These are phyloP conservation scores for Starmera quercuum DNA, from an alignment of 805 yeast genomes.

Conservation along the genomic window DNA sequence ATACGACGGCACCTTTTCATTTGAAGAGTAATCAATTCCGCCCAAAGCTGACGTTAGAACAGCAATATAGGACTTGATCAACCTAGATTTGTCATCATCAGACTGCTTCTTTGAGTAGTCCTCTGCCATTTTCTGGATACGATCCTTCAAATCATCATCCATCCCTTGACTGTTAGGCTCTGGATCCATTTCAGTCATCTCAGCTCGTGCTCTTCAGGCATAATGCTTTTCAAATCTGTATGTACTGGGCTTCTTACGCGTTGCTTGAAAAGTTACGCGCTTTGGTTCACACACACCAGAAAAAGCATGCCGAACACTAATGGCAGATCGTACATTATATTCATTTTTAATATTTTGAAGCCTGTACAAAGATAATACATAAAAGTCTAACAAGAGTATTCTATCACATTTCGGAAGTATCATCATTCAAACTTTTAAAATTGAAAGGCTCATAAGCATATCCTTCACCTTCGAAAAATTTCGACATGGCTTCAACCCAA, in stretches of 20 bases:
- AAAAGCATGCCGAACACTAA: too few species aligned
- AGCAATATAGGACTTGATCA: constrained; percentile 62
- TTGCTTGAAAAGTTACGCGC: too few species aligned
- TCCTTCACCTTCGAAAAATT: constrained; percentile 97
- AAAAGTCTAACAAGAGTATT: too few species aligned
- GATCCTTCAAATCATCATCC: background rate
- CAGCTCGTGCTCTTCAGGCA: too few species aligned
- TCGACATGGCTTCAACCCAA: constrained; percentile 99
- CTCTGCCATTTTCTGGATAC: background rate
- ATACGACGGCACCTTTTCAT: constrained; percentile 44
- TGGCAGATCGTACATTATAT: too few species aligned
- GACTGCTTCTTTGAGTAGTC: background rate
- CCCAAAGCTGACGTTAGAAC: constrained; percentile 85
- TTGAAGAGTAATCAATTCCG: constrained; percentile 66
- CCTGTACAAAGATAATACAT: too few species aligned
- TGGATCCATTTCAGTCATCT: too few species aligned
- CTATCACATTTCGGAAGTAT: background rate
- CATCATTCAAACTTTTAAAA: constrained; percentile 30
- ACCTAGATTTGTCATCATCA: background rate
- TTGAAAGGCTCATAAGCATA: constrained; percentile 83
- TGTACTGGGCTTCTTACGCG: too few species aligned
- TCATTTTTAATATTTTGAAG: too few species aligned
- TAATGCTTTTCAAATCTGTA: too few species aligned
- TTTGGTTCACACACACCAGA: too few species aligned
- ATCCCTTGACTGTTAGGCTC: too few species aligned